These are phyloP conservation scores for Rhizopus delemar DNA, from an alignment of 371 early-diverging fungal genomes.

Conservation along the genomic window DNA sequence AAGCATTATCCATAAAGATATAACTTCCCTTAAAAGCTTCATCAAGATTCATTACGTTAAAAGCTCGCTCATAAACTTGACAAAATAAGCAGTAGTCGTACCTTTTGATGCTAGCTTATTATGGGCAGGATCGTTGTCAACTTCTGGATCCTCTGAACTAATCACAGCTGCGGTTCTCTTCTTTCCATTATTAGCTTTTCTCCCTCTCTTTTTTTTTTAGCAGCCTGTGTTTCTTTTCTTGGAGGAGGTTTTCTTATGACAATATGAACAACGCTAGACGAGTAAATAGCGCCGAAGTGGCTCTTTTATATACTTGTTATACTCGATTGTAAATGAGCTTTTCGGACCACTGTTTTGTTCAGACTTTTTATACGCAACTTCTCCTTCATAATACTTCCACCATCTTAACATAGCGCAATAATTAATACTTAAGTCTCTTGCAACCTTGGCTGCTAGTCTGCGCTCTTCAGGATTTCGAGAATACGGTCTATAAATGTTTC, in stretches of 20 bases:
- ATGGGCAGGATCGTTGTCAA: conserved; percentile 8
- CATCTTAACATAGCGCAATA: no score
- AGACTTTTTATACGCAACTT: no score
- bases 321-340: no score
- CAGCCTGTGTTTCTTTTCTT: conserved; percentile 12
- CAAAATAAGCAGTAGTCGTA: conserved; percentile 6
- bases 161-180: conserved; percentile 11
- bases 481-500: no score
- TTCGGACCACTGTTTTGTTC: no score
- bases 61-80: conserved; percentile 9
- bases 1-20: no score
- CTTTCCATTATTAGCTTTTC: conserved; percentile 8
- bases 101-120: conserved; percentile 9
- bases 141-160: conserved; percentile 13
- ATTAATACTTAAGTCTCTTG: no score
- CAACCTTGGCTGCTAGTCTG: no score
- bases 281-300: background rate
- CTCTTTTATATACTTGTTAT: conserved; percentile 9
- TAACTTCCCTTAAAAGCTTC: conserved; percentile 6
- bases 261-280: conserved; percentile 1
- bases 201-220: conserved; percentile 2
- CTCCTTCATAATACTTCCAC: no score
- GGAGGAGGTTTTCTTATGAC: background rate
- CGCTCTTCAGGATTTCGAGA: no score
- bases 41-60: conserved; percentile 7